phyloP scores from a whole-genome alignment of 495 filamentous ascomycete genomes.

The Aspergillus hancockii region DNA sequence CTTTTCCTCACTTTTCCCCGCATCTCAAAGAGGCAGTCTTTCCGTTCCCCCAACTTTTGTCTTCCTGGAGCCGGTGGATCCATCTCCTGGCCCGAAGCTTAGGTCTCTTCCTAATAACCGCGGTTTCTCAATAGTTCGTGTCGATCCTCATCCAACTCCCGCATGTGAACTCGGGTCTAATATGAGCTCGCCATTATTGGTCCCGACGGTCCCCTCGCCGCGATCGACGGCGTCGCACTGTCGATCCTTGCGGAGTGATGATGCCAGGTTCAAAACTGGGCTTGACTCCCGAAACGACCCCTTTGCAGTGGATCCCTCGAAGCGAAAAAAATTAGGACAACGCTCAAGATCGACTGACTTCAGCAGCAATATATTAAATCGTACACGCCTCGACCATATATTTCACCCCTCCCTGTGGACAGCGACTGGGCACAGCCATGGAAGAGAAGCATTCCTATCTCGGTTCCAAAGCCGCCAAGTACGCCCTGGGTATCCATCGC shows the following conservation, averaged over 20 bases:
- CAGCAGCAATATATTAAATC: neutral
- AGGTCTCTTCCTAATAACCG: conserved; percentile 12
- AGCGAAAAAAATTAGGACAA: neutral
- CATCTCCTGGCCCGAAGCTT: conserved; percentile 13
- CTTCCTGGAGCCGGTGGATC: neutral
- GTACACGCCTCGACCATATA: neutral
- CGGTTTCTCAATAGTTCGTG: conserved; percentile 19
- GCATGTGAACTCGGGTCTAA: conserved; percentile 21
- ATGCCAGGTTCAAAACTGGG: neutral
- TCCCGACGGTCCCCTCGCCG: neutral
- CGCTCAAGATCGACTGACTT: neutral
- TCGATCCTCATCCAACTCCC: conserved; percentile 15
- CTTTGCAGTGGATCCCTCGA: neutral
- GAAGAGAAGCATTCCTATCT: conserved; percentile 31
- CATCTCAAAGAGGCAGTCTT: conserved; percentile 14
- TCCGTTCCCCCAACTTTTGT: conserved; percentile 4
- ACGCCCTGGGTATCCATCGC: conserved; percentile 37
- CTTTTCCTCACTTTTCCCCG: conserved; percentile 7
- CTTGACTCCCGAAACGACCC: neutral
- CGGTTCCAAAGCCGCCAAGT: conserved; percentile 34
- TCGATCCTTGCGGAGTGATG: conserved; percentile 14
- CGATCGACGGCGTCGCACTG: conserved; percentile 13
- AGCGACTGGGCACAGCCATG: conserved; percentile 9
- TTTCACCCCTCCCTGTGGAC: neutral
- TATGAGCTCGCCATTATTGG: conserved; percentile 7